A percentile compares a stretch with the other conserved stretches of the same genome.
These are phyloP conservation scores for Fraxinus angustifolia DNA, from an alignment of 305 asterid genomes.

Conservation along the genomic window DNA sequence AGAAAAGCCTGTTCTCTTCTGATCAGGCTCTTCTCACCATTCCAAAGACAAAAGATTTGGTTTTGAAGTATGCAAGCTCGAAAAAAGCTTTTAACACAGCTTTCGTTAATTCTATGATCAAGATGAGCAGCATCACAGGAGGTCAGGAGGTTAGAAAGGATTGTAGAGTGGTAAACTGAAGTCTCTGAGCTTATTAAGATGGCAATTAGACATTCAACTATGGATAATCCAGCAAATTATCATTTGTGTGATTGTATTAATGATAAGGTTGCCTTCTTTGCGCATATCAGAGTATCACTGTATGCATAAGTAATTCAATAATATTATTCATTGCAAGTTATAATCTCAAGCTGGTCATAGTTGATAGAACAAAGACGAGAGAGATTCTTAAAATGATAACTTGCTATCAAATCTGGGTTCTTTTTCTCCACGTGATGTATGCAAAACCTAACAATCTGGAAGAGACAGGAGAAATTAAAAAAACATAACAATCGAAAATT, in stretches of 20 bases:
- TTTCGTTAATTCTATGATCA: constrained; percentile 42
- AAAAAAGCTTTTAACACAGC: constrained; percentile 30
- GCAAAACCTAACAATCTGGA: not conserved
- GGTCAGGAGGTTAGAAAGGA: constrained; percentile 33
- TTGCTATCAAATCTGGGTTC: not conserved
- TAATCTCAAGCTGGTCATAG: not conserved
- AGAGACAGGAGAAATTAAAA: not conserved
- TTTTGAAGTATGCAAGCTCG: constrained; percentile 31
- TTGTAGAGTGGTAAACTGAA: constrained; percentile 33
- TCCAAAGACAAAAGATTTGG: constrained; percentile 28
- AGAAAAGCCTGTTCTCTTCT: constrained; percentile 36
- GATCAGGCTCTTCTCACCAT: constrained; percentile 38
- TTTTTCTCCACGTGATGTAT: not conserved
- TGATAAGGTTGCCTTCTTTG: not conserved
- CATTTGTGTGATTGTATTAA: not conserved
- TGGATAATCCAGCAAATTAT: not conserved
- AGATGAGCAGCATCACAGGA: constrained; percentile 44
- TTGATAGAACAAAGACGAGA: not conserved
- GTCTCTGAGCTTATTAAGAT: not conserved
- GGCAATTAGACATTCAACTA: not conserved
- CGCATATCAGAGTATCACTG: not conserved
- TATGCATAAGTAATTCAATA: not conserved
- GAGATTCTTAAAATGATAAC: not conserved
- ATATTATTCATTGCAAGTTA: not conserved
- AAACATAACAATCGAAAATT: not conserved